Evolutionary conservation across 2,329 filamentous ascomycete species (phyloP).

Genomic region (Xylariaceae sp.): DNA sequence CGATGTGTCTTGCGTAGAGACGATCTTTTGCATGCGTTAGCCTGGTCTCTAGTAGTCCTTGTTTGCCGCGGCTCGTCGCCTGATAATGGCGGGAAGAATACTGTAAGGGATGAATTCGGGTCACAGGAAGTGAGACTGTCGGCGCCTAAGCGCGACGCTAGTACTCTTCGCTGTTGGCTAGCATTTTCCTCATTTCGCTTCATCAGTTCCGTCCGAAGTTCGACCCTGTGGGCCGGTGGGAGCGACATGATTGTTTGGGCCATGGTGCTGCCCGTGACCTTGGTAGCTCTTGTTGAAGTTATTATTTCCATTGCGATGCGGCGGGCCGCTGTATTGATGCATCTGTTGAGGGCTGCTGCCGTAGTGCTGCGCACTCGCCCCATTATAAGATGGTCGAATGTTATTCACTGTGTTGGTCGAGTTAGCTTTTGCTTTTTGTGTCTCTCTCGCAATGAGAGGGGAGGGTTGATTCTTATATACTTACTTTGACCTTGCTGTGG

Average conservation of each 20-base stretch:
- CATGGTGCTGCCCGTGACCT: constrained; percentile 41
- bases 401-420: constrained; percentile 50
- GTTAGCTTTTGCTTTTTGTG: constrained; percentile 32
- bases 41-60: constrained; percentile 2
- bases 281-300: constrained; percentile 49
- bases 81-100: constrained; percentile 16
- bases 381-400: constrained; percentile 54
- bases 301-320: constrained; percentile 55
- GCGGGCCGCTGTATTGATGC: constrained; percentile 58
- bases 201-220: constrained; percentile 39
- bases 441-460: constrained; percentile 8
- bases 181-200: constrained; percentile 39
- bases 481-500: constrained; percentile 72
- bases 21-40: constrained; percentile 1
- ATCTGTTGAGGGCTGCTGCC: constrained; percentile 62
- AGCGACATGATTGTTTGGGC: constrained; percentile 31
- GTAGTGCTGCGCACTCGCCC: constrained; percentile 57
- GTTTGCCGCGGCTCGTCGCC: constrained; percentile 13
- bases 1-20: not conserved
- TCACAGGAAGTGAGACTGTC: constrained; percentile 24
- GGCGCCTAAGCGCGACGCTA: constrained; percentile 29
- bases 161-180: constrained; percentile 21
- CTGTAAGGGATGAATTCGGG: constrained; percentile 22
- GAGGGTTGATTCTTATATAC: constrained; percentile 44
- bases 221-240: constrained; percentile 33